These are phyloP conservation scores for Coemansia furcata DNA, from an alignment of 192 early-diverging fungal genomes.

Conservation along the genomic window DNA sequence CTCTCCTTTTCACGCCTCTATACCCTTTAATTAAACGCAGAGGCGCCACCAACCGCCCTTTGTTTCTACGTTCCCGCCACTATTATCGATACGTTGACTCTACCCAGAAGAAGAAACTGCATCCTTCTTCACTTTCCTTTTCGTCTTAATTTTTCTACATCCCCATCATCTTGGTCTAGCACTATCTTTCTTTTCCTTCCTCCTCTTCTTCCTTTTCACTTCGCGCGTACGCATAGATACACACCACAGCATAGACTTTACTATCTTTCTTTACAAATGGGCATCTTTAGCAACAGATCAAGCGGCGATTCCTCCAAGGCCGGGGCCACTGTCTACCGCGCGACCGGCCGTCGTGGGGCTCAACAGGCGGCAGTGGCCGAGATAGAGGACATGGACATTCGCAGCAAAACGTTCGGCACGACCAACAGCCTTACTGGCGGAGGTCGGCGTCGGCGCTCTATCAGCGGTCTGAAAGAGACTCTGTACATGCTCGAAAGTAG, in stretches of 20 bases:
- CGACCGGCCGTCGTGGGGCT: background rate
- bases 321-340: background rate
- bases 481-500: conserved; percentile 28
- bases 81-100: background rate
- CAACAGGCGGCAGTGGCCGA: conserved; percentile 2
- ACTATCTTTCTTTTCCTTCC: background rate
- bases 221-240: background rate
- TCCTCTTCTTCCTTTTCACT: background rate
- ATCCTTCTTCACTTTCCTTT: background rate
- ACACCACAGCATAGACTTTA: background rate
- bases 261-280: conserved; percentile 15
- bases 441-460: conserved; percentile 38
- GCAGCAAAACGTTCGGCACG: conserved; percentile 19
- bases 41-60: background rate
- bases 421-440: conserved; percentile 11
- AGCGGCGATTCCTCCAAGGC: conserved; percentile 4
- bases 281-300: conserved; percentile 25
- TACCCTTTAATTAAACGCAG: background rate
- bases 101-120: background rate
- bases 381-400: conserved; percentile 17
- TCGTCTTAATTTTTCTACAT: background rate
- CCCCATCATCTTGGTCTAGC: background rate
- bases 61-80: background rate
- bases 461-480: conserved; percentile 31
- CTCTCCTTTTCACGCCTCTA: conserved; percentile 2